These are phyloP conservation scores for Volvariella volvacea DNA, from an alignment of 1,284 basidiomycete species.

Conservation along the genomic window DNA sequence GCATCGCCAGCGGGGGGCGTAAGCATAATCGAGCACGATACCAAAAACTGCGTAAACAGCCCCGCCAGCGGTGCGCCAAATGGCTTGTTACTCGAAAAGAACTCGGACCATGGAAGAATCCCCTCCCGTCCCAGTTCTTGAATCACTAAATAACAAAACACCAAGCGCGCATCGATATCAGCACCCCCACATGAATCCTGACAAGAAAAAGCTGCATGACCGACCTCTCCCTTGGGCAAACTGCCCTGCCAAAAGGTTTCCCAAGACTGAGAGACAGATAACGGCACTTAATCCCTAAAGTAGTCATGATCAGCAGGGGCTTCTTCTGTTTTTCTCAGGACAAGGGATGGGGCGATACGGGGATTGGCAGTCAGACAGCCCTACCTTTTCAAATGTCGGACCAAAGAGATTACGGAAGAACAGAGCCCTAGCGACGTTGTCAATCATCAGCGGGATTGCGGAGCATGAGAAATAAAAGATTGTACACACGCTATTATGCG, in stretches of 20 bases:
- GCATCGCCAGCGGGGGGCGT: constrained; percentile 59
- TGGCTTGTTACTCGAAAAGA: constrained; percentile 61
- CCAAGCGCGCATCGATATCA: too few species aligned
- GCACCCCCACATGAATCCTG: background rate
- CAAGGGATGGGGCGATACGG: too few species aligned
- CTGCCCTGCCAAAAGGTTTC: constrained; percentile 53
- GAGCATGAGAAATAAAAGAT: constrained; percentile 1
- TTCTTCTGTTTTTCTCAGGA: too few species aligned
- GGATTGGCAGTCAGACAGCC: too few species aligned
- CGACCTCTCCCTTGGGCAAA: constrained; percentile 62
- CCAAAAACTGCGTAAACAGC: constrained; percentile 46
- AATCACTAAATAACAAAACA: constrained; percentile 35
- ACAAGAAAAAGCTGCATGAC: background rate
- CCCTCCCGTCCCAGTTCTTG: constrained; percentile 68
- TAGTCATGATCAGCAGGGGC: constrained; percentile 1
- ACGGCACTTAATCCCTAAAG: constrained; percentile 49
- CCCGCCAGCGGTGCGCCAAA: constrained; percentile 55
- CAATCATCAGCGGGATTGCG: background rate
- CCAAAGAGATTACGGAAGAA: constrained; percentile 69
- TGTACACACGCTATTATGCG: constrained; percentile 52
- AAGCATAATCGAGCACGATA: constrained; percentile 43
- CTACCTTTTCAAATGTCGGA: constrained; percentile 46
- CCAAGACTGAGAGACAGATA: constrained; percentile 56
- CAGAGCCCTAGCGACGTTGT: constrained; percentile 34
- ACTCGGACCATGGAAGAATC: constrained; percentile 50